Evolutionary conservation across 2,329 filamentous ascomycete species (phyloP).

Genomic region (Talaromyces sp.): DNA sequence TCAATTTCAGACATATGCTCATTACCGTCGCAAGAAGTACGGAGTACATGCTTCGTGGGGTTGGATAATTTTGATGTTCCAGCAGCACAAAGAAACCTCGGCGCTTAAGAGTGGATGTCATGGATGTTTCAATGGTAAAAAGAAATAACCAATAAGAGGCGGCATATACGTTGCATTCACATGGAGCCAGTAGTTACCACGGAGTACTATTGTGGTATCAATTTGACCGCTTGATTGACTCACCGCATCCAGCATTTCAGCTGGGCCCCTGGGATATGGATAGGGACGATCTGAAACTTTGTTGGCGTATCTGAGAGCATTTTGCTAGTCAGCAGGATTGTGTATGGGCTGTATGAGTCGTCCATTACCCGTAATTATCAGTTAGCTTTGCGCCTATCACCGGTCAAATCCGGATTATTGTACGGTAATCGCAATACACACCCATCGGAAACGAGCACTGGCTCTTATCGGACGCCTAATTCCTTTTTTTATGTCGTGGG

Average conservation of each 20-base stretch:
- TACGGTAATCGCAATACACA: neutral
- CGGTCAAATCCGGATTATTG: neutral
- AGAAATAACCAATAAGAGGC: neutral
- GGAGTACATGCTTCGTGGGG: neutral
- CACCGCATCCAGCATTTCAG: constrained; percentile 6
- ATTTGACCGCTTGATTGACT: constrained; percentile 10
- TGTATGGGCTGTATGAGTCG: neutral
- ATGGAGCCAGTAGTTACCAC: neutral
- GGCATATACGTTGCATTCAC: neutral
- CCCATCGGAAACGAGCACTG: neutral
- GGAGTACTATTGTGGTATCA: neutral
- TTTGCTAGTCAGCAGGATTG: neutral
- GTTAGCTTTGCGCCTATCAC: constrained; percentile 2
- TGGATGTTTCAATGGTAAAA: neutral
- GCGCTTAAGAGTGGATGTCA: neutral
- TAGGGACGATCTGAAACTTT: neutral
- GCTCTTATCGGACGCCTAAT: neutral
- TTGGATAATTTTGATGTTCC: neutral
- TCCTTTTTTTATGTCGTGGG: neutral
- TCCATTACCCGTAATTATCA: neutral
- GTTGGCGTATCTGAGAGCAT: constrained; percentile 2
- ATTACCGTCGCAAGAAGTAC: neutral
- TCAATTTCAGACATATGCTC: neutral
- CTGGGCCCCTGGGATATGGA: neutral
- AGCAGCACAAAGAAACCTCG: neutral